Conservation (phyloP, 495 filamentous ascomycete genomes). For the Penicillium antarcticum region DNA sequence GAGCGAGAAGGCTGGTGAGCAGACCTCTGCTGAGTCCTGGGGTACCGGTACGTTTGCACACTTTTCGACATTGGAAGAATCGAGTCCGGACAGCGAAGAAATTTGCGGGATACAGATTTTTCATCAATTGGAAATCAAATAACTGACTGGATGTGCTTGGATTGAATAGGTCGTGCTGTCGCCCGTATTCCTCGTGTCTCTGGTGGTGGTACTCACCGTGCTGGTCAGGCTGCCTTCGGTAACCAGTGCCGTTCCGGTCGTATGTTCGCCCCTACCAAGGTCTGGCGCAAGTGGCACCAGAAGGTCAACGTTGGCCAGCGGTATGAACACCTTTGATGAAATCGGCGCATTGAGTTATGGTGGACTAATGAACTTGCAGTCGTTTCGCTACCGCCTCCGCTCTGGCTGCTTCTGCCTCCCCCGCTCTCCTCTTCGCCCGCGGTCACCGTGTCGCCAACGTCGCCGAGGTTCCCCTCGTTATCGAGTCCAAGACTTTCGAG, state of each 20-base stretch:
- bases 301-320: slow-evolving; percentile 98
- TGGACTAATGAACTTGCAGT: slow-evolving; percentile 42
- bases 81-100: slow-evolving; percentile 7
- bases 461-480: slow-evolving; percentile 93
- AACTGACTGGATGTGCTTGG: slow-evolving; percentile 22
- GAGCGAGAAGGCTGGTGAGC: slow-evolving; percentile 99
- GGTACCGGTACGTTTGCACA: slow-evolving; percentile 82
- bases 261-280: slow-evolving; percentile 99
- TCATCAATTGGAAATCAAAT: background rate
- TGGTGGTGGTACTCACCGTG: slow-evolving; percentile 99
- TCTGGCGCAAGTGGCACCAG: slow-evolving; percentile 99
- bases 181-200: slow-evolving; percentile 99
- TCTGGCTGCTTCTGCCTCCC: slow-evolving; percentile 90
- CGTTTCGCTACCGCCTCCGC: slow-evolving; percentile 97
- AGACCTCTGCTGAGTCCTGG: slow-evolving; percentile 99
- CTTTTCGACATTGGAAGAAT: slow-evolving; percentile 17
- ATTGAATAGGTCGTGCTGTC: slow-evolving; percentile 82
- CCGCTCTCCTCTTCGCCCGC: slow-evolving; percentile 91
- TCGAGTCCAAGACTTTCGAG: slow-evolving; percentile 84
- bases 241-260: slow-evolving; percentile 99
- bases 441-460: slow-evolving; percentile 91
- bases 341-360: slow-evolving; percentile 2
- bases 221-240: slow-evolving; percentile 99
- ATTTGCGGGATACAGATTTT: slow-evolving; percentile 4
- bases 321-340: slow-evolving; percentile 41